These are phyloP conservation scores for Dioscorea zingiberensis DNA, from an alignment of 106 monocot genomes.

Conservation along the genomic window DNA sequence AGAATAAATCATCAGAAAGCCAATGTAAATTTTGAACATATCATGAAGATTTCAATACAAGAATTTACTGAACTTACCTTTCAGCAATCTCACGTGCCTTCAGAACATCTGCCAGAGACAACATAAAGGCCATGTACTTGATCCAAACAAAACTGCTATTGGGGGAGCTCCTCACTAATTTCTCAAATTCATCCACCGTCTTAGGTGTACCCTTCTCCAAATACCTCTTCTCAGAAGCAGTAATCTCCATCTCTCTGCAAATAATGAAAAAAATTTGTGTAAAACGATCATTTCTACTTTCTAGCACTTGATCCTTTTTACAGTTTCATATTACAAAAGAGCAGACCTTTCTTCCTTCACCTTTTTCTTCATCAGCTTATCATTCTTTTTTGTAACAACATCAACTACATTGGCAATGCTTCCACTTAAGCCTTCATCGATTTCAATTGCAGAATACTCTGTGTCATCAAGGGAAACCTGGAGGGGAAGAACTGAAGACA, in stretches of 20 bases:
- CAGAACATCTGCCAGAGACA: constrained; percentile 58
- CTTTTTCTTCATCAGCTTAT: constrained; percentile 48
- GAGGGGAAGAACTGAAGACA: constrained; percentile 61
- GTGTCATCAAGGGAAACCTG: constrained; percentile 69
- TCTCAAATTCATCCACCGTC: constrained; percentile 90
- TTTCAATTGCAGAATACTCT: constrained; percentile 37
- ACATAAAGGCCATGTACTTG: constrained; percentile 84
- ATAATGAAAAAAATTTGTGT: neutral
- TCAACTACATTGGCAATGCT: constrained; percentile 8
- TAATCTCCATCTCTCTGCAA: constrained; percentile 71
- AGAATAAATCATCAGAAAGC: too few species aligned
- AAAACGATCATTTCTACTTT: neutral
- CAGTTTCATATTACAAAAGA: neutral
- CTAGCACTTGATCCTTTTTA: too few species aligned
- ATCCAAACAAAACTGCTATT: constrained; percentile 90
- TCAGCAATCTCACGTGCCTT: constrained; percentile 89
- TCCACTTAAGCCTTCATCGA: constrained; percentile 10
- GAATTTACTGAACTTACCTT: constrained; percentile 33
- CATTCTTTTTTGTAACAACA: constrained; percentile 25
- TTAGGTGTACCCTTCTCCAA: constrained; percentile 53
- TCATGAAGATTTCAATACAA: too few species aligned
- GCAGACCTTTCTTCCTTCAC: constrained; percentile 75
- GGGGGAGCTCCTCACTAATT: constrained; percentile 75
- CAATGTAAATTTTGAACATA: too few species aligned
- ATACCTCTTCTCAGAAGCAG: constrained; percentile 61